Percentiles rank a stretch among this genome's conserved stretches.
phyloP scores from a whole-genome alignment of 2,329 filamentous ascomycete genomes.

The Aspergillus caelatus region DNA sequence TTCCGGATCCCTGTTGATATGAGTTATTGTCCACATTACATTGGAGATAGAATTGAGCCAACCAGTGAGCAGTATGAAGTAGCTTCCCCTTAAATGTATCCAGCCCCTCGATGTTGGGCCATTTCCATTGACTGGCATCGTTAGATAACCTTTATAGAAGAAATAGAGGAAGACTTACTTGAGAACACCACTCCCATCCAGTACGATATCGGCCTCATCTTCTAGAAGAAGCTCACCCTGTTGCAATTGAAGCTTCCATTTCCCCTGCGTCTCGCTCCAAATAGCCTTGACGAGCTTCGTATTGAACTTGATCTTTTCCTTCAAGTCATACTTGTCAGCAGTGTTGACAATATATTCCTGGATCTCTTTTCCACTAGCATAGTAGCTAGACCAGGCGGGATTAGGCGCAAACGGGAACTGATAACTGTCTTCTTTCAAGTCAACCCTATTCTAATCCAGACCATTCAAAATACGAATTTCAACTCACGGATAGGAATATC shows the following conservation, averaged over 20 bases:
- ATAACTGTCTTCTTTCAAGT: constrained; percentile 34
- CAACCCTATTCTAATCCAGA: neutral
- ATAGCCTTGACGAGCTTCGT: constrained; percentile 39
- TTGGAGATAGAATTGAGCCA: neutral
- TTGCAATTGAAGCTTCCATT: constrained; percentile 24
- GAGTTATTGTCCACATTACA: neutral
- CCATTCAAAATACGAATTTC: neutral
- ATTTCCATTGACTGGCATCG: constrained; percentile 23
- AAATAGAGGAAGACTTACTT: constrained; percentile 14
- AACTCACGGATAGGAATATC: constrained; percentile 9
- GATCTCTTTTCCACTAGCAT: constrained; percentile 46
- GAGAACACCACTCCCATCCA: constrained; percentile 32
- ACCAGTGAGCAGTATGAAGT: constrained; percentile 42
- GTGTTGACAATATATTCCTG: constrained; percentile 47
- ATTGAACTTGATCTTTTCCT: constrained; percentile 39
- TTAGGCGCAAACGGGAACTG: constrained; percentile 48
- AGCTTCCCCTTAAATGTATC: constrained; percentile 38
- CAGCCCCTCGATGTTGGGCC: constrained; percentile 25
- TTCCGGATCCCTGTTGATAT: constrained; percentile 26
- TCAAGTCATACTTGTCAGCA: constrained; percentile 44
- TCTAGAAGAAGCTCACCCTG: constrained; percentile 14
- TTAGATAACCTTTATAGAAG: neutral
- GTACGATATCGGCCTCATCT: constrained; percentile 29
- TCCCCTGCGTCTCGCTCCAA: constrained; percentile 36
- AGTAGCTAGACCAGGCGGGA: constrained; percentile 47